phyloP scores from a whole-genome alignment of 1,284 basidiomycete species.

The Microbotryum scabiosae region DNA sequence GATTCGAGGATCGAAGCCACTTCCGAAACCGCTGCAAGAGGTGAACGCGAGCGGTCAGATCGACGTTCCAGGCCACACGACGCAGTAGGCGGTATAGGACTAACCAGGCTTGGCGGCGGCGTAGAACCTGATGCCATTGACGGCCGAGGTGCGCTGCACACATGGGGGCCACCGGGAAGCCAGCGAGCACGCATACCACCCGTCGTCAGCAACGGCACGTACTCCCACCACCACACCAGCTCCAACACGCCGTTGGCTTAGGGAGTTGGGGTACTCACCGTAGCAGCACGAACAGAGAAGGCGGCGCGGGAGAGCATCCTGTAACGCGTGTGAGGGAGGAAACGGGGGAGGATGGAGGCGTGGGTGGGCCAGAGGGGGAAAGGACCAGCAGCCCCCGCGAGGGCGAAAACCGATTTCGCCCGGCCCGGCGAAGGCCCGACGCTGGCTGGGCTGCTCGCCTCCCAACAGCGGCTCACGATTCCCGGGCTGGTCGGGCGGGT shows the following conservation, averaged over 20 bases:
- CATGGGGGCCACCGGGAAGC: neutral
- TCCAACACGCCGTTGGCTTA: too few species aligned
- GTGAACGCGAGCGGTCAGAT: too few species aligned
- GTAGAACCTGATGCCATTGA: constrained; percentile 51
- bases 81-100: too few species aligned
- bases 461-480: too few species aligned
- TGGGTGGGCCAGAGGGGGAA: neutral
- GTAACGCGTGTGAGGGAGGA: neutral
- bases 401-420: too few species aligned
- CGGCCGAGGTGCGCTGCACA: constrained; percentile 22
- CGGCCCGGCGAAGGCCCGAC: too few species aligned
- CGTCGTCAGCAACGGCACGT: neutral
- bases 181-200: neutral
- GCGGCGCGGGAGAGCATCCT: constrained; percentile 4
- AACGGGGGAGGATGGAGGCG: neutral
- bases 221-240: too few species aligned
- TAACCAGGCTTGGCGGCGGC: constrained; percentile 95
- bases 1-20: constrained; percentile 98
- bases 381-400: too few species aligned
- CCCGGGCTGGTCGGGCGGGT: too few species aligned
- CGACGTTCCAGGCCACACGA: too few species aligned
- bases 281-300: neutral
- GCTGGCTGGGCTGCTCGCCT: too few species aligned
- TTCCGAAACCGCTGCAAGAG: constrained; percentile 79
- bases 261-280: constrained; percentile 1